phyloP scores from a whole-genome alignment of 257 asterid genomes.

The Penstemon davidsonii region DNA sequence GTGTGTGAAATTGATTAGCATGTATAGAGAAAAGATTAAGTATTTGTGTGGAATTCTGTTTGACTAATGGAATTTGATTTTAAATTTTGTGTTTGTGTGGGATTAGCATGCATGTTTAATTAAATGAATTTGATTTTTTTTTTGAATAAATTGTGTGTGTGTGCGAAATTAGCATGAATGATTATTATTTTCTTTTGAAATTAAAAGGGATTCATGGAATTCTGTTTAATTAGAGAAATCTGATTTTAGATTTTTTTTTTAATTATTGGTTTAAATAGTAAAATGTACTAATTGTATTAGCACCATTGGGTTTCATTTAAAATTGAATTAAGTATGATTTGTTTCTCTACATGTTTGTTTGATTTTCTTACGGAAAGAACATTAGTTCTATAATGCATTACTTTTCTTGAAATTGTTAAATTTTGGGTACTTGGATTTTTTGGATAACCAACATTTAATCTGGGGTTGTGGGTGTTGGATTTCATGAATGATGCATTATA shows the following conservation, averaged over 20 bases:
- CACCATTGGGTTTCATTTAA: not conserved
- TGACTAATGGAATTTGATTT: too few relatives aligned
- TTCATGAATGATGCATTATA: not conserved
- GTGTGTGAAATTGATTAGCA: too few relatives aligned
- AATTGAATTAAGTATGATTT: not conserved
- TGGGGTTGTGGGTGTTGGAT: slow-evolving; percentile 18
- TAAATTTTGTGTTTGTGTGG: too few relatives aligned
- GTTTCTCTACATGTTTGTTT: not conserved
- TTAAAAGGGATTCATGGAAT: slow-evolving; percentile 25
- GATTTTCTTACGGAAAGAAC: slow-evolving; percentile 16
- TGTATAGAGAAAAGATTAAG: too few relatives aligned
- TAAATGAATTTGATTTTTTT: slow-evolving; percentile 11
- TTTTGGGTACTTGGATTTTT: slow-evolving; percentile 2
- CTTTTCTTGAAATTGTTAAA: not conserved
- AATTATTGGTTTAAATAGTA: not conserved
- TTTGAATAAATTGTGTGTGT: not conserved
- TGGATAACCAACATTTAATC: slow-evolving; percentile 1
- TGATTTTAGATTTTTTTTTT: not conserved
- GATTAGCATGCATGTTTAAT: too few relatives aligned
- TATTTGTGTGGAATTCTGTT: too few relatives aligned
- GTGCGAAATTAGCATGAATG: not conserved
- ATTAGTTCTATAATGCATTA: not conserved
- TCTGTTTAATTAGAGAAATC: not conserved
- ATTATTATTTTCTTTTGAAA: not conserved
- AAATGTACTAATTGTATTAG: not conserved